These are phyloP conservation scores for Apocynum venetum DNA, from an alignment of 257 asterid genomes.

Conservation along the genomic window DNA sequence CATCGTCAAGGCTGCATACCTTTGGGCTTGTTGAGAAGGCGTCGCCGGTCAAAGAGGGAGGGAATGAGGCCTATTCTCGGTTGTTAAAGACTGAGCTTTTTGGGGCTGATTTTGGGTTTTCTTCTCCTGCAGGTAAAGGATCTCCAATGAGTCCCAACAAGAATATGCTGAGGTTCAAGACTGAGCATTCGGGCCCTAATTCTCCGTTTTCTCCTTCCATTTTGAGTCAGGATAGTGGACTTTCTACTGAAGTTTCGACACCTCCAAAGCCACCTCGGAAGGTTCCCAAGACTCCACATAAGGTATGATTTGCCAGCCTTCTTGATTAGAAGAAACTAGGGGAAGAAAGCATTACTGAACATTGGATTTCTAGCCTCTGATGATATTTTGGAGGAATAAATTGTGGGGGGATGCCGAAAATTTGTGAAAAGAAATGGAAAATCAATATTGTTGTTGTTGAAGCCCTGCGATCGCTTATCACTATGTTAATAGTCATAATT, in stretches of 20 bases:
- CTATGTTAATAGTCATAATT: too few species aligned
- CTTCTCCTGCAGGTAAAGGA: constrained; percentile 76
- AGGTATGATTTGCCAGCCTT: constrained; percentile 39
- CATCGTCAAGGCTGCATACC: constrained; percentile 91
- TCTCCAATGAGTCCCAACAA: constrained; percentile 81
- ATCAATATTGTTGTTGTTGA: background rate
- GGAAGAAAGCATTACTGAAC: background rate
- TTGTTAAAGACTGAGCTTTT: constrained; percentile 81
- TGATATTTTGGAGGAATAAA: background rate
- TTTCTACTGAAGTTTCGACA: constrained; percentile 51
- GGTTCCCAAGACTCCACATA: constrained; percentile 94
- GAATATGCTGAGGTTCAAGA: constrained; percentile 91
- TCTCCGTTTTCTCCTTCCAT: constrained; percentile 85
- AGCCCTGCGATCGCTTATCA: background rate
- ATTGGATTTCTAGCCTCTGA: background rate
- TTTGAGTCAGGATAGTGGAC: constrained; percentile 55
- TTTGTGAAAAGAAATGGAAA: too few species aligned
- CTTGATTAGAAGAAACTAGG: background rate
- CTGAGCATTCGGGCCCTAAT: constrained; percentile 73
- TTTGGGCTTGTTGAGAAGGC: constrained; percentile 88
- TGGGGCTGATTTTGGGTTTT: constrained; percentile 84
- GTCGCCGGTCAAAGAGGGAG: constrained; percentile 78
- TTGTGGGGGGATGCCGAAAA: background rate
- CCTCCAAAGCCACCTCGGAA: constrained; percentile 96
- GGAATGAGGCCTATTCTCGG: constrained; percentile 74